phyloP scores from a whole-genome alignment of 2,329 filamentous ascomycete genomes.

The Verticillium dahliae region DNA sequence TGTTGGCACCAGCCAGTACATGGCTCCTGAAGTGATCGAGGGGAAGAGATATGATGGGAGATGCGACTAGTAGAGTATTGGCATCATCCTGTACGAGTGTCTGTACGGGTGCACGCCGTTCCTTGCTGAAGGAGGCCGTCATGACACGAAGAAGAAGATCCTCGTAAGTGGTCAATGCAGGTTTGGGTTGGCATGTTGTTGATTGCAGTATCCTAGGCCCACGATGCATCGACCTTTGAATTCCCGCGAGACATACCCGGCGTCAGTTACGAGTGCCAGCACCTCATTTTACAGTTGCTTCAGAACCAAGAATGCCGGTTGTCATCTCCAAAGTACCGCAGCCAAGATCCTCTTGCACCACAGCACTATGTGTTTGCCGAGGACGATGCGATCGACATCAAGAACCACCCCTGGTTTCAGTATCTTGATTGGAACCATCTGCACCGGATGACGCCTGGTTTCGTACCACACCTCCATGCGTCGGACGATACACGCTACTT shows the following conservation, averaged over 20 bases:
- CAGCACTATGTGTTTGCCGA: conserved; percentile 64
- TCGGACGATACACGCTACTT: conserved; percentile 83
- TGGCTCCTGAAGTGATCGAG: conserved; percentile 88
- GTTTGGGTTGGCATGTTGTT: too few relatives aligned
- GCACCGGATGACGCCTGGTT: conserved; percentile 66
- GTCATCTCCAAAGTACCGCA: conserved; percentile 43
- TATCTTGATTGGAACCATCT: conserved; percentile 72
- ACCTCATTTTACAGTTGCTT: conserved; percentile 68
- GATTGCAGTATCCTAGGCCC: conserved; percentile 42
- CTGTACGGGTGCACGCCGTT: conserved; percentile 91
- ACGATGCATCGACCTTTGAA: conserved; percentile 44
- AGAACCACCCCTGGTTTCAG: conserved; percentile 78
- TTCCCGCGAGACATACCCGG: conserved; percentile 59
- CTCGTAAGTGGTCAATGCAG: conserved; percentile 44
- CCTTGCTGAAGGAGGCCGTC: conserved; percentile 67
- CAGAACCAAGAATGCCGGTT: conserved; percentile 70
- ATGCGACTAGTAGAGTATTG: conserved; percentile 96
- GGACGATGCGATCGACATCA: conserved; percentile 83
- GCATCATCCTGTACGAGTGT: conserved; percentile 91
- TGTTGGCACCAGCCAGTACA: conserved; percentile 95
- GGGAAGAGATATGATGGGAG: conserved; percentile 82
- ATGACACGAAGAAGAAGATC: conserved; percentile 82
- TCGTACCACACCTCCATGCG: conserved; percentile 65
- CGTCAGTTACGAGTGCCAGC: conserved; percentile 65
- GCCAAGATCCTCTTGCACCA: conserved; percentile 6